phyloP scores from a whole-genome alignment of 495 filamentous ascomycete genomes.

The Rostrohypoxylon terebratum region DNA sequence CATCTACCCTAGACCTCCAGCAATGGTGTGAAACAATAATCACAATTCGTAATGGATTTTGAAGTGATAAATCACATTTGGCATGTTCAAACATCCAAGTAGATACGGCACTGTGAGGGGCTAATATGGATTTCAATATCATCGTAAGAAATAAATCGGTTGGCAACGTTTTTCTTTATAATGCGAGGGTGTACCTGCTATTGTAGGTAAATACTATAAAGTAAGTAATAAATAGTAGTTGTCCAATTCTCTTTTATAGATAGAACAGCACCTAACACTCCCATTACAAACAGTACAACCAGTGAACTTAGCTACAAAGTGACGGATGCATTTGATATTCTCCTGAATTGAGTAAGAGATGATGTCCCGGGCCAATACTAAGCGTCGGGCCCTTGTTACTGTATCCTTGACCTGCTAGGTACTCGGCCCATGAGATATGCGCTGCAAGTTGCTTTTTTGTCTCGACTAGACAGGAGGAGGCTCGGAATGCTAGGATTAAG shows the following conservation, averaged over 20 bases:
- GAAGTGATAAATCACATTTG: conserved; percentile 14
- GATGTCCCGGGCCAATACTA: background rate
- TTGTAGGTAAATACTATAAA: background rate
- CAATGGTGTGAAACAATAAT: conserved; percentile 4
- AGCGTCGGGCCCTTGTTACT: background rate
- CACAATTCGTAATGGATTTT: background rate
- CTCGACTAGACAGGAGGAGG: conserved; percentile 3
- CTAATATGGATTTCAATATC: background rate
- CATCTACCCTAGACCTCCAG: background rate
- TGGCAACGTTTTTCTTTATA: background rate
- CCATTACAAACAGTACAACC: no score
- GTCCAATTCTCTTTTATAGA: background rate
- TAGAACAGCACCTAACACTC: background rate
- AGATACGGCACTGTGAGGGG: background rate
- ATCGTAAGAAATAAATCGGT: background rate
- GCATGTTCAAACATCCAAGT: background rate
- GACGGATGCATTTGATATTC: background rate
- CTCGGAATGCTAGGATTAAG: background rate
- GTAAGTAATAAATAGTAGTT: background rate
- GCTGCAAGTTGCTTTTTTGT: conserved; percentile 18
- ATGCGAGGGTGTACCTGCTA: background rate
- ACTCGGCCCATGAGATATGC: background rate
- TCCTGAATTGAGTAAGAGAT: background rate
- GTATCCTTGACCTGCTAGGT: background rate
- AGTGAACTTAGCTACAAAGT: background rate